Evolutionary conservation across 768 basidiomycete genomes (phyloP), one percentile per base, ranked within the genome.

Genomic region (Amylocystis lapponica): DNA sequence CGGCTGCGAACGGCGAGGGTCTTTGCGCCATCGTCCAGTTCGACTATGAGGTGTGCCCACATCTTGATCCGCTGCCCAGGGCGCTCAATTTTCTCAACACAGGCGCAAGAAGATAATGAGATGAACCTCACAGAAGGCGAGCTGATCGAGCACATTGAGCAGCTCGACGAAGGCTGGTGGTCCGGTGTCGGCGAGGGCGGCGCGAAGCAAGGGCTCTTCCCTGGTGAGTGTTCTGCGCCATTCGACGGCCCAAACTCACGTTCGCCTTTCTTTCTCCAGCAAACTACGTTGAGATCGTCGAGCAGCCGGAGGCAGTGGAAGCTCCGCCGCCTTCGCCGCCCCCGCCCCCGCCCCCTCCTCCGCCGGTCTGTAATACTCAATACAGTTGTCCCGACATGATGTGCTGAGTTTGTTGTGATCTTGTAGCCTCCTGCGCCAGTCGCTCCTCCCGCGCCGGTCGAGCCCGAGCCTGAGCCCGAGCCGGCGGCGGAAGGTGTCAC

Each of bases 141-240:
- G 56, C 63, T 81, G 27, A 79, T 96, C 37, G 79, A 84, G 43
- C 77, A 86, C 50, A 79, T 95, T 36, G 87, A 92, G 62, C 81
- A 88, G 62, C 63, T 89, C 13, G 89, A 85, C 51, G 86, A 89
- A 52, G 87, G 88, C 5, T 98, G 94, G 94, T 96, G 93, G 94
- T 76, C 70, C 45, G 94, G 90, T 17, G 69, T 79, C 37, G 82
- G 81, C 23, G 65, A 71, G 31, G 74, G 70, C 19, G 91, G 90
- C 5, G 33, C 55, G 3, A 83, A 85, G 67, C 69, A 64, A 5
- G 94, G 93, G 7, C 62, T 94, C 25, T 96, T 95, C 79, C 93
- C 92, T 46, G 76, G 86, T 89, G 51, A 19, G 74, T 41, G 20
- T 26, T n/a, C n/a, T n/a, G n/a, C n/a, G n/a, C n/a, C n/a, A n/a